phyloP scores from a whole-genome alignment of 139 green algal species.

The Yamagishiella unicocca region DNA sequence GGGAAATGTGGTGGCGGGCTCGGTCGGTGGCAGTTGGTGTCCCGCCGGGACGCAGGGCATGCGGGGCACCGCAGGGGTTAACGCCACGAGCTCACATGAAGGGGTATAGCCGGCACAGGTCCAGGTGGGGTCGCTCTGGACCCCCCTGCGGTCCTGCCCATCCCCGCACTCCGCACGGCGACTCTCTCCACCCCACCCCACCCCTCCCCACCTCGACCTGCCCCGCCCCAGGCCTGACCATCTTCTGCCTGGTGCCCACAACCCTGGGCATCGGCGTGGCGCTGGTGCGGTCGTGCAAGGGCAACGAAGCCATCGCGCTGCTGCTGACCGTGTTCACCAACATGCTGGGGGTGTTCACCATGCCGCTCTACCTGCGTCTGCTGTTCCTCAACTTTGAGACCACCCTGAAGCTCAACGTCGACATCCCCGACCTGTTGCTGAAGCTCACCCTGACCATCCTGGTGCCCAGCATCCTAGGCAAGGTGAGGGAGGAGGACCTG shows the following conservation, averaged over 20 bases:
- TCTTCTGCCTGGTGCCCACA: conserved; percentile 86
- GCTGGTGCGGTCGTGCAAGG: conserved; percentile 61
- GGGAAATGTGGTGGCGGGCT: too few species aligned
- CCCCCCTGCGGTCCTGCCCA: too few species aligned
- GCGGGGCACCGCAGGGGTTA: too few species aligned
- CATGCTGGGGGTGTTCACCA: conserved; percentile 80
- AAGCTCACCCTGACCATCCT: conserved; percentile 81
- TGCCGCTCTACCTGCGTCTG: conserved; percentile 65
- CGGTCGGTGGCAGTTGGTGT: too few species aligned
- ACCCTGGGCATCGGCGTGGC: conserved; percentile 83
- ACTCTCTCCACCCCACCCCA: too few species aligned
- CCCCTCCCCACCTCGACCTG: too few species aligned
- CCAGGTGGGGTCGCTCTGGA: too few species aligned
- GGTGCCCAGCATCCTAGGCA: conserved; percentile 57
- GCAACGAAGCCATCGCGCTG: conserved; percentile 79
- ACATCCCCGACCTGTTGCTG: conserved; percentile 66
- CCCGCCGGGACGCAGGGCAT: too few species aligned
- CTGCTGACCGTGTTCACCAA: conserved; percentile 83
- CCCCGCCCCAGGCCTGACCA: conserved; percentile 66
- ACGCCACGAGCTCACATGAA: too few species aligned
- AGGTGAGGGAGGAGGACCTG: conserved; percentile 27
- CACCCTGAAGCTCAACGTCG: conserved; percentile 37
- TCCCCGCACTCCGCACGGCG: too few species aligned
- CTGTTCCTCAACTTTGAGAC: conserved; percentile 56
- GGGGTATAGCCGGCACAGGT: too few species aligned